Base-by-base conservation (phyloP, 345 rosid genomes). In the Zanthoxylum bungeanum region DNA sequence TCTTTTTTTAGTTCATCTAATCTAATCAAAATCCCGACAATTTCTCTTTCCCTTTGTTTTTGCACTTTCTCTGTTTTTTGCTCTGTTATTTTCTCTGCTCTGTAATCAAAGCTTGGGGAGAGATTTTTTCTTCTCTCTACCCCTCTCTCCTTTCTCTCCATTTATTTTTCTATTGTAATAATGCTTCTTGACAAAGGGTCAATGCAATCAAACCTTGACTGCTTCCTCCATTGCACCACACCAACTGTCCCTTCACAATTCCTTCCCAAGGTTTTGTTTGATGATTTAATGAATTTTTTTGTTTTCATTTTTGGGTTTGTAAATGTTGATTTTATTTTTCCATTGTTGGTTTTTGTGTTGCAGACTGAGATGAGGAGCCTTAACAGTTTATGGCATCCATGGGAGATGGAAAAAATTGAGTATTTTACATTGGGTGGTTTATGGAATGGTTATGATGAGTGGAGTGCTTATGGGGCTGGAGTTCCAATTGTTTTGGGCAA, bases 381-480 rank as follows among this genome's bases (percentile, higher is more conserved):
- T 49, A 96, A 91, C 78, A 80, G 86, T 59, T 75, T 91, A 53
- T 96, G 99, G 99, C 96, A 93, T 74, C 97, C 95, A 17, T 85
- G 91, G 87, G 97, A 90, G 77, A 93, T 95, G 78, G 97, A 96
- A 65, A 85, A 79, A 50, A 91, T 96, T 58, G 97, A 93, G 68
- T 96, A 81, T 78, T 93, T 96, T 71, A 88, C 87, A 47, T 78
- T 96, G 75, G 76, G 84, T 76, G 97, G 93, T 86, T 82, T 96
- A 0, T 96, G 99, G 99, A 85, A 75, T 61, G 87, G 89, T 72
- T 96, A 83, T 25, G 97, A 93, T 80, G 98, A 96, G 83, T 96
- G 98, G 99, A 96, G 99, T 72, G 99, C 97, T 22, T 96, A 96
- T 80, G 99, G 99, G 57, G 99, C 97, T 66, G 98, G 98, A 22